Percentiles rank a stretch among this genome's conserved stretches.
These are phyloP conservation scores for Fusarium sp. DNA, from an alignment of 2,329 filamentous ascomycete genomes.

Conservation along the genomic window DNA sequence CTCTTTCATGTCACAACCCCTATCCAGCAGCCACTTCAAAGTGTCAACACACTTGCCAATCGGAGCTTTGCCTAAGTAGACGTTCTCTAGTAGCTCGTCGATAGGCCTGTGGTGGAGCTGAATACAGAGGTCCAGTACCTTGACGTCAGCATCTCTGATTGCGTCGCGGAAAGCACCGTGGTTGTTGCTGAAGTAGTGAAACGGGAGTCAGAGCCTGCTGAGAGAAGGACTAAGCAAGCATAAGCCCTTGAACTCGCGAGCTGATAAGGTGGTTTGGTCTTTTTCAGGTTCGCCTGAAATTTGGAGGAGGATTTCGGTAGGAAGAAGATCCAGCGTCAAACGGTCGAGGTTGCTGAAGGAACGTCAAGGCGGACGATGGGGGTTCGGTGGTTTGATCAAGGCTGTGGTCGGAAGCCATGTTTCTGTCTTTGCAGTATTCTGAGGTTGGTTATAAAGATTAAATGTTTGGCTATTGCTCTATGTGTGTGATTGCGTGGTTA, in stretches of 20 bases:
- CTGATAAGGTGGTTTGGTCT: background rate
- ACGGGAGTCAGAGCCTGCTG: accelerated
- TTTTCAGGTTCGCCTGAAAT: background rate
- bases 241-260: background rate
- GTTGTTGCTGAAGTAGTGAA: background rate
- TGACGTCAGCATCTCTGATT: background rate
- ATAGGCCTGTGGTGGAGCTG: background rate
- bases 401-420: background rate
- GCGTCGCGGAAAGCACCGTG: background rate
- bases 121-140: no score
- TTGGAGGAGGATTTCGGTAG: background rate
- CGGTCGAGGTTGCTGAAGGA: background rate
- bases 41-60: background rate
- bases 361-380: background rate
- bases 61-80: accelerated
- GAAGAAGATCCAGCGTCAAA: background rate
- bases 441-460: background rate
- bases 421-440: background rate
- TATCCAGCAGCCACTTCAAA: background rate
- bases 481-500: background rate
- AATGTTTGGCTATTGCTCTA: background rate
- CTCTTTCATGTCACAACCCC: background rate
- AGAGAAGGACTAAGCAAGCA: background rate
- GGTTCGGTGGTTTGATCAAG: background rate
- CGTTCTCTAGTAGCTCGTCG: background rate